phyloP scores from a whole-genome alignment of 176 grass and related monocot species.

The Triticum timopheevii region DNA sequence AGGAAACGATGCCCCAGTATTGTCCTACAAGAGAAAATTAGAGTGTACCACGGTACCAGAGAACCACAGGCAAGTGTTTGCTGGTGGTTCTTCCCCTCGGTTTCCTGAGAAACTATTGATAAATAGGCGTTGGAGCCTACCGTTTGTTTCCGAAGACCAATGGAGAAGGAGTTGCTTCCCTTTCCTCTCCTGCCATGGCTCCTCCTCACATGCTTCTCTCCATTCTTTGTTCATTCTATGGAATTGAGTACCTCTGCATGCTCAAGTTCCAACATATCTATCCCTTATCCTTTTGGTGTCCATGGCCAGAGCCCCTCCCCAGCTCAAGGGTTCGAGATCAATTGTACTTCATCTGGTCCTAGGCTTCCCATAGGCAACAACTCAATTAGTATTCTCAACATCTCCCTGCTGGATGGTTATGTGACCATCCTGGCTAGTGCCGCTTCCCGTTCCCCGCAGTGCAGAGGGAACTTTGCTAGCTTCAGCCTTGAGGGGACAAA shows the following conservation, averaged over 20 bases:
- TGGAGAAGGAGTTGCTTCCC: background rate
- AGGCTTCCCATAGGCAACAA: background rate
- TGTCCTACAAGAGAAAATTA: background rate
- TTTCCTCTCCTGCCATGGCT: background rate
- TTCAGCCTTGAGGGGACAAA: constrained; percentile 15
- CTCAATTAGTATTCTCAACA: background rate
- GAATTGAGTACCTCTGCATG: background rate
- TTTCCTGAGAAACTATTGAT: background rate
- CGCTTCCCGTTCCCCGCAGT: background rate
- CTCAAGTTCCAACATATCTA: background rate
- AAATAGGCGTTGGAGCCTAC: background rate
- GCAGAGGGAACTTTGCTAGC: background rate
- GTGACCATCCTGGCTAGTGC: background rate
- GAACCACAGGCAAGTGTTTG: background rate
- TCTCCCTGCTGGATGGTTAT: background rate
- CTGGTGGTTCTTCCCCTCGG: background rate
- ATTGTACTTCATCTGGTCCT: background rate
- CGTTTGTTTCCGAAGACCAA: background rate
- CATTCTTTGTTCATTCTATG: background rate
- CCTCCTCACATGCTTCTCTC: background rate
- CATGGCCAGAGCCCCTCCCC: background rate
- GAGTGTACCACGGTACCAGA: background rate
- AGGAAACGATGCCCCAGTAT: background rate
- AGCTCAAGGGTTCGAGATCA: background rate
- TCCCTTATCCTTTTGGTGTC: constrained; percentile 2